Evolutionary conservation across 2,329 filamentous ascomycete genomes (phyloP).

Genomic region (Ampelomyces quisqualis): DNA sequence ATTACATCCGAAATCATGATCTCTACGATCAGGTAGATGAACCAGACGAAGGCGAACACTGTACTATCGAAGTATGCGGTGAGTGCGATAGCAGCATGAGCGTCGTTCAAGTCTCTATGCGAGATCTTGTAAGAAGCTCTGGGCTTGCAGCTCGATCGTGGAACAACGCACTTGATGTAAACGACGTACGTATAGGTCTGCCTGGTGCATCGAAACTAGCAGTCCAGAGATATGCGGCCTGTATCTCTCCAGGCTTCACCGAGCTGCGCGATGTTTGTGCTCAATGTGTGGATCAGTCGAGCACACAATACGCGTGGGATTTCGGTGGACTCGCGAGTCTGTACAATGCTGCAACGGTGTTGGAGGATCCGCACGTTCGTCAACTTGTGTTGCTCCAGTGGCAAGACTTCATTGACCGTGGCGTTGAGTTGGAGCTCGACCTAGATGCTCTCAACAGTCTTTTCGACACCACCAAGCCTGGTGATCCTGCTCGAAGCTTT

Average conservation of each 20-base stretch:
- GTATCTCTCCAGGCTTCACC: neutral
- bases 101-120: neutral
- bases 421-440: conserved; percentile 1
- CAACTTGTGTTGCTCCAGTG: conserved; percentile 2
- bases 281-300: too few relatives aligned
- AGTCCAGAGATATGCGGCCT: neutral
- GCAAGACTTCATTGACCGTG: neutral
- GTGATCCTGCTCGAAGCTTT: conserved; percentile 2
- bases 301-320: neutral
- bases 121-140: neutral
- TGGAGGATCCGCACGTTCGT: conserved; percentile 1
- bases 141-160: neutral
- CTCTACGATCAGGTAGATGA: conserved; percentile 1
- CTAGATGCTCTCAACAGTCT: neutral
- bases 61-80: conserved; percentile 4
- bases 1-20: conserved; percentile 7
- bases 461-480: conserved; percentile 2
- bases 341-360: neutral
- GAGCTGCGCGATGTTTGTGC: neutral
- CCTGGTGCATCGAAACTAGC: neutral
- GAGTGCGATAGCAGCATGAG: neutral
- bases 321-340: neutral
- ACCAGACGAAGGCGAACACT: neutral
- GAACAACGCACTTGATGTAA: neutral
- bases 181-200: too few relatives aligned